Conservation (phyloP, 1,139 yeast genomes). For the Magnusiomyces paraingens region DNA sequence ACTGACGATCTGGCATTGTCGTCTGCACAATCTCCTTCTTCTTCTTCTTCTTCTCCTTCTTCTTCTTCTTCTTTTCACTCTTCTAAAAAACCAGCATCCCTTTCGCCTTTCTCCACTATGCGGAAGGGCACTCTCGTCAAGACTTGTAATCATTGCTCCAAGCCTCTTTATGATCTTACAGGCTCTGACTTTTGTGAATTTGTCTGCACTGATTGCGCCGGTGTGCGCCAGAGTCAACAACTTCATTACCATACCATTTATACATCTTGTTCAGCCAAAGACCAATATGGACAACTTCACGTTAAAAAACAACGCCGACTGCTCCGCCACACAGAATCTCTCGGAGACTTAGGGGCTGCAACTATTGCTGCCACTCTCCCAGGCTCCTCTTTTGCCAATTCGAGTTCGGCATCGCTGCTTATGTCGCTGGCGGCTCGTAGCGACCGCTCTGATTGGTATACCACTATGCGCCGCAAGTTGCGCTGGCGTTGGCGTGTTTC, state of each 20-base stretch:
- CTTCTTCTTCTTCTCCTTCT: neutral
- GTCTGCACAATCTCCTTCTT: neutral
- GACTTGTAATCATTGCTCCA: slow-evolving; percentile 10
- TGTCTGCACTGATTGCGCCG: slow-evolving; percentile 12
- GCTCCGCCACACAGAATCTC: neutral
- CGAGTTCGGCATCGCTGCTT: neutral
- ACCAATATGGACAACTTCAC: neutral
- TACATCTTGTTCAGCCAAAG: neutral
- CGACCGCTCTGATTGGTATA: slow-evolving; percentile 8
- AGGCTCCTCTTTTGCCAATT: neutral
- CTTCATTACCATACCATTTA: neutral
- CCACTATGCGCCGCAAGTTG: slow-evolving; percentile 6
- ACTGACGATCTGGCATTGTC: neutral
- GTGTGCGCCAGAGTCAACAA: slow-evolving; percentile 6
- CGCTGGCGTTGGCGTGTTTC: slow-evolving; percentile 13
- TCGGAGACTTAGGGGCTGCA: neutral
- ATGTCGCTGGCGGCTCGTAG: neutral
- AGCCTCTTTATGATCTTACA: slow-evolving; percentile 8
- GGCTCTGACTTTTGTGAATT: slow-evolving; percentile 8
- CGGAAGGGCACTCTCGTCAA: slow-evolving; percentile 9
- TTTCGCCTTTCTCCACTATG: slow-evolving; percentile 13
- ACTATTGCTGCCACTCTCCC: neutral
- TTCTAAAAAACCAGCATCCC: neutral
- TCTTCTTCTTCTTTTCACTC: neutral
- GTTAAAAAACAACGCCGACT: neutral